Conservation (phyloP, 2,329 filamentous ascomycete genomes). For the Pseudogymnoascus sp. region DNA sequence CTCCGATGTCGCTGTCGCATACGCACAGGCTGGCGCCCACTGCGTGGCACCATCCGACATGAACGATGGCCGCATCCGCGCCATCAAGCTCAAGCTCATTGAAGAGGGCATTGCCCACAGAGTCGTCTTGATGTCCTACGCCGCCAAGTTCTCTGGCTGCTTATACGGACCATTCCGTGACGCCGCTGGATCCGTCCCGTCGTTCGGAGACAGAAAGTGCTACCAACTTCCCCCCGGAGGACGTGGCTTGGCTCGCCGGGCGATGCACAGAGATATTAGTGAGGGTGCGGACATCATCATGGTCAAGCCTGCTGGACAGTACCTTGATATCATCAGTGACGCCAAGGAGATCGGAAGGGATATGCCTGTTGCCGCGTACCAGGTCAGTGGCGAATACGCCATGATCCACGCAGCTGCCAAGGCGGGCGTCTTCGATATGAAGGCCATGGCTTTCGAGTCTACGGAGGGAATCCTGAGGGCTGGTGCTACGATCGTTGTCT, state of each 20-base stretch:
- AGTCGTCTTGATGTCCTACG: constrained; percentile 93
- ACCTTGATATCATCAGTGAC: constrained; percentile 94
- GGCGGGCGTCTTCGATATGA: constrained; percentile 91
- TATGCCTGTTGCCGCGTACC: constrained; percentile 88
- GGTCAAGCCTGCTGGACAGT: constrained; percentile 96
- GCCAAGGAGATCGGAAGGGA: constrained; percentile 91
- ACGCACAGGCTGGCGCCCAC: constrained; percentile 91
- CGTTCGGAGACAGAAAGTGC: constrained; percentile 90
- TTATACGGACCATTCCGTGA: constrained; percentile 96
- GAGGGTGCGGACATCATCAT: constrained; percentile 98
- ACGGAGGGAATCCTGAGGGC: constrained; percentile 89
- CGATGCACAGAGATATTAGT: constrained; percentile 79
- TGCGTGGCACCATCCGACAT: constrained; percentile 97
- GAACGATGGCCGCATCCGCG: constrained; percentile 95
- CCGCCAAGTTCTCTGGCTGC: constrained; percentile 94
- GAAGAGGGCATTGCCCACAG: constrained; percentile 89
- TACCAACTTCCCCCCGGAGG: constrained; percentile 94
- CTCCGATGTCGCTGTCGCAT: constrained; percentile 93
- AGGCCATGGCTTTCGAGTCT: constrained; percentile 88
- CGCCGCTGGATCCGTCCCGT: constrained; percentile 81
- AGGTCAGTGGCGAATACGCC: constrained; percentile 93
- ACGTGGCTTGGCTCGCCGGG: constrained; percentile 80
- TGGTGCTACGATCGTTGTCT: constrained; percentile 86
- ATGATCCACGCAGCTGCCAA: constrained; percentile 97
- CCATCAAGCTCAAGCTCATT: constrained; percentile 96